Conservation (phyloP, 768 basidiomycete genomes). For the Naganishia onofrii region DNA sequence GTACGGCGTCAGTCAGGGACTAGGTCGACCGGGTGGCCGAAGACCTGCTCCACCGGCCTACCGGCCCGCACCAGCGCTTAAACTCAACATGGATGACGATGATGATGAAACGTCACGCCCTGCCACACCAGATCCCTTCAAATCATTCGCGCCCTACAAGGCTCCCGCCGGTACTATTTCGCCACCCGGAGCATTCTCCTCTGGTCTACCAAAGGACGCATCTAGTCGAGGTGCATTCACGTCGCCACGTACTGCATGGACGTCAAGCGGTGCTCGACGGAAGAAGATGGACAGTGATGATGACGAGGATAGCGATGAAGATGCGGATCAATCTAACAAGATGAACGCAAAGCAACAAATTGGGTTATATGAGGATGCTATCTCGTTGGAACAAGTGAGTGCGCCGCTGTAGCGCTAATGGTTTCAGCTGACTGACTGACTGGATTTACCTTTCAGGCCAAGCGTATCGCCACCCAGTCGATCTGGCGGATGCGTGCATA, state of each 20-base stretch:
- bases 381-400: conserved; percentile 84
- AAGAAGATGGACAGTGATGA: conserved; percentile 66
- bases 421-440: background rate
- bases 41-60: conserved; percentile 58
- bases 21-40: conserved; percentile 58
- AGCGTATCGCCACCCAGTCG: conserved; percentile 32
- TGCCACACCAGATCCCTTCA: background rate
- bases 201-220: conserved; percentile 35
- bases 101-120: conserved; percentile 56
- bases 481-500: conserved; percentile 35
- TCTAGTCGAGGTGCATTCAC: conserved; percentile 35
- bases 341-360: conserved; percentile 64
- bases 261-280: conserved; percentile 46
- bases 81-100: conserved; percentile 48
- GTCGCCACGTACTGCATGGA: background rate
- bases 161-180: conserved; percentile 70
- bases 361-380: conserved; percentile 75
- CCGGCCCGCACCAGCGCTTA: conserved; percentile 71
- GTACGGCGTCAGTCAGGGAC: conserved; percentile 55
- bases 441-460: conserved; percentile 20
- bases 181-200: conserved; percentile 43
- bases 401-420: background rate
- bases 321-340: conserved; percentile 55
- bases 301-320: conserved; percentile 63
- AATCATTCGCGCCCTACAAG: conserved; percentile 46